phyloP scores from a whole-genome alignment of 192 early-diverging fungal species.

The Entomortierella chlamydospora region DNA sequence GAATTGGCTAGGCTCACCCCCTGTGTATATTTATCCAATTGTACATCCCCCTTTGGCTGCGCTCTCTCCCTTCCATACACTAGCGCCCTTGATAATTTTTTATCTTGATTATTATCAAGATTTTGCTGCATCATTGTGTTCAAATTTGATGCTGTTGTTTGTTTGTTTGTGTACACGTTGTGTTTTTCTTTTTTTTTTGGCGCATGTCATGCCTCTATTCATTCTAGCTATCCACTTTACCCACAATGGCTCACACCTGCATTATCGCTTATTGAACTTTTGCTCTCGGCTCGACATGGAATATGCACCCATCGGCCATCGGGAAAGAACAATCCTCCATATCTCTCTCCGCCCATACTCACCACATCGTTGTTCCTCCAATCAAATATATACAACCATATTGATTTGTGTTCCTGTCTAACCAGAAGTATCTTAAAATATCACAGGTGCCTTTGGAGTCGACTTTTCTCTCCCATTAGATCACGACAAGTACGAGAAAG shows the following conservation, averaged over 20 bases:
- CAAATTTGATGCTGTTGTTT: constrained; percentile 2
- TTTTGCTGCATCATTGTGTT: constrained; percentile 39
- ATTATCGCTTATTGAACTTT: not conserved
- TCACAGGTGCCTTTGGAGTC: constrained; percentile 75
- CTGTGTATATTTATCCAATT: not conserved
- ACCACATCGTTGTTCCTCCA: not conserved
- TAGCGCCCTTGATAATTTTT: constrained; percentile 16
- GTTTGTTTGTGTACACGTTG: constrained; percentile 12
- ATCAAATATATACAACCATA: not conserved
- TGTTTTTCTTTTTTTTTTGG: not conserved
- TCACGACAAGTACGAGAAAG: constrained; percentile 70
- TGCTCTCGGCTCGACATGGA: not conserved
- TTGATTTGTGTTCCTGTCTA: too few relatives aligned
- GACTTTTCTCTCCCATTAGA: constrained; percentile 74
- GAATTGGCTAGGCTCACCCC: constrained; percentile 9
- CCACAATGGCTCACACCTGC: too few relatives aligned
- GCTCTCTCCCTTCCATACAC: not conserved
- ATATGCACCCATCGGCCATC: too few relatives aligned
- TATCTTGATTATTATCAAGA: constrained; percentile 43
- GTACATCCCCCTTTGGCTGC: not conserved
- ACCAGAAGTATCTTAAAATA: not conserved
- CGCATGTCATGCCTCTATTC: not conserved
- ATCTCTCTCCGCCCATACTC: too few relatives aligned
- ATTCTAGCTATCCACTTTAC: too few relatives aligned
- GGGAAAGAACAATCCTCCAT: not conserved